Percentiles rank a stretch among this genome's conserved stretches.
Conservation (phyloP, 2,329 filamentous ascomycete species). For the Paradendryphiella salina region DNA sequence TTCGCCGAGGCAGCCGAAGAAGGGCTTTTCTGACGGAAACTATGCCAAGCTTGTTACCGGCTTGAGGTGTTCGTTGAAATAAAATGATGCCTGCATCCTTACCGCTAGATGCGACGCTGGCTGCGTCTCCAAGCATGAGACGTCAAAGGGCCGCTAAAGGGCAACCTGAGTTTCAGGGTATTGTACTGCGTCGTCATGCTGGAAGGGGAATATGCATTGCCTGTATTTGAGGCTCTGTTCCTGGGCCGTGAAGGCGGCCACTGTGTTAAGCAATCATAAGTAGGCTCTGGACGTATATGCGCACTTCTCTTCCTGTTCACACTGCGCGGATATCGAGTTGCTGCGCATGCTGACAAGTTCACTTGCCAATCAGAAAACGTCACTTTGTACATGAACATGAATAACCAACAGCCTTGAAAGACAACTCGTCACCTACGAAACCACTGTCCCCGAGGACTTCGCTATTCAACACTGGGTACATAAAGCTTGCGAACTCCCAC, state of each 20-base stretch:
- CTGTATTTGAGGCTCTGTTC: conserved; percentile 8
- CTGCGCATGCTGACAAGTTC: conserved; percentile 1
- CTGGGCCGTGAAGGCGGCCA: background rate
- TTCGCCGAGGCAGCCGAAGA: background rate
- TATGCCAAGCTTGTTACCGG: background rate
- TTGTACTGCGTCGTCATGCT: background rate
- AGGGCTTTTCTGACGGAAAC: no score
- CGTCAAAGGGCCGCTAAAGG: background rate
- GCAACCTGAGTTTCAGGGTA: background rate
- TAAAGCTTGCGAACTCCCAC: background rate
- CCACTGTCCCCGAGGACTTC: background rate
- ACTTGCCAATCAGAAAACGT: background rate
- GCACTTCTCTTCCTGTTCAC: conserved; percentile 4
- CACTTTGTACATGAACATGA: conserved; percentile 13
- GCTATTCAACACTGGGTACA: background rate
- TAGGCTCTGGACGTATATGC: conserved; percentile 8
- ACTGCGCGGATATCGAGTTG: conserved; percentile 4
- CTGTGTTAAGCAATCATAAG: conserved; percentile 6
- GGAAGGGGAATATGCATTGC: background rate
- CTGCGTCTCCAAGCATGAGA: background rate
- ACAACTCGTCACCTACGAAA: background rate
- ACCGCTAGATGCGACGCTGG: no score
- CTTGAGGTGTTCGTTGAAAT: background rate
- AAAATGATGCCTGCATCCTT: no score
- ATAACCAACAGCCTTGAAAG: conserved; percentile 5